Percentiles rank a stretch among this genome's conserved stretches.
These are phyloP conservation scores for Monilinia laxa DNA, from an alignment of 2,329 filamentous ascomycete genomes.

Conservation along the genomic window DNA sequence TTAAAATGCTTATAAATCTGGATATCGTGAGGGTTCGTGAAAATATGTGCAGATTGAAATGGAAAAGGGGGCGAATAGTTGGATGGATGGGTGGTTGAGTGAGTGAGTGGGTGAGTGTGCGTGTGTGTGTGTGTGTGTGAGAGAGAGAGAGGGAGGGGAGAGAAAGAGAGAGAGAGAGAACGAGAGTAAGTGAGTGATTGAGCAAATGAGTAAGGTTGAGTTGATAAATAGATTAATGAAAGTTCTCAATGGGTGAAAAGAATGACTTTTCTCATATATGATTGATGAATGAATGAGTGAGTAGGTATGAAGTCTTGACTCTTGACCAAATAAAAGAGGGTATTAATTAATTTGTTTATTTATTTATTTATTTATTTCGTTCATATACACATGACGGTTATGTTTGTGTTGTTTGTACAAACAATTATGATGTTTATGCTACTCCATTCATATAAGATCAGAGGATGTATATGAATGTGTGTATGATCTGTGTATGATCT, in stretches of 20 bases:
- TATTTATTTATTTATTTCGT: too few species aligned
- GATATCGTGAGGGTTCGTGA: constrained; percentile 12
- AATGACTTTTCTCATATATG: constrained; percentile 10
- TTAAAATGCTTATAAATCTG: not conserved
- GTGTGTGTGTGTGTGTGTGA: not conserved
- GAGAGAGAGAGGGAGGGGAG: not conserved
- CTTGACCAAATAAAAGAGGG: too few species aligned
- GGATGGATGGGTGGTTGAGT: too few species aligned
- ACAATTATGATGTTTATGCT: too few species aligned
- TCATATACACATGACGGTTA: too few species aligned
- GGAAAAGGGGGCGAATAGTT: not conserved
- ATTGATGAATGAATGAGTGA: not conserved
- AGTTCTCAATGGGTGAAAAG: constrained; percentile 5
- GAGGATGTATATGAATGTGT: too few species aligned
- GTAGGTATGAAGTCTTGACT: too few species aligned
- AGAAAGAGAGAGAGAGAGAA: not conserved
- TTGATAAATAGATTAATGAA: not conserved
- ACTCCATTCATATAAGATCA: too few species aligned
- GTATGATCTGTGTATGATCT: too few species aligned
- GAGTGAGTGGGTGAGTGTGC: not conserved
- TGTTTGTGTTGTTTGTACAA: too few species aligned
- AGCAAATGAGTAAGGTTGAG: not conserved
- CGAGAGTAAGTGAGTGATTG: not conserved
- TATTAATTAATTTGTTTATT: too few species aligned
- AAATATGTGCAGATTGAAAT: constrained; percentile 4